These are phyloP conservation scores for Geum urbanum DNA, from an alignment of 306 rosid species.

Conservation along the genomic window DNA sequence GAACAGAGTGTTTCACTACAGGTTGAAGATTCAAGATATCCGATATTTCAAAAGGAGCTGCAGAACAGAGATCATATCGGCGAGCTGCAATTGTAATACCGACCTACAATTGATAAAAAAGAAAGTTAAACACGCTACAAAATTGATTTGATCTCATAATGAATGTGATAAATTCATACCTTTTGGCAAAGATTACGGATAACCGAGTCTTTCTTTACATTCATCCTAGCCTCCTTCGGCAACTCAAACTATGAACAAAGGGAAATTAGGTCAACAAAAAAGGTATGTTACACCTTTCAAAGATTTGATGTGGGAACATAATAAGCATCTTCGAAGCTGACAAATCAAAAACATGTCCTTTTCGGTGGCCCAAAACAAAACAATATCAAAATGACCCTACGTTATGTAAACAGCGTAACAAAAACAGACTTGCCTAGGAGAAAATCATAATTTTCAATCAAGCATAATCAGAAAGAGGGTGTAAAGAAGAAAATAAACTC, in stretches of 20 bases:
- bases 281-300: constrained; percentile 8
- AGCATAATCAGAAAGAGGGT: not conserved
- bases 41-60: constrained; percentile 71
- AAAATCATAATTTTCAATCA: not conserved
- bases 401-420: not conserved
- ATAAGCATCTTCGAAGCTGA: constrained; percentile 11
- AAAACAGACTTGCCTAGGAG: not conserved
- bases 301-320: constrained; percentile 9
- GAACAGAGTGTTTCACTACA: constrained; percentile 93
- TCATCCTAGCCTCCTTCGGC: constrained; percentile 67
- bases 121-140: constrained; percentile 11
- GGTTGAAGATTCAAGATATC: constrained; percentile 86
- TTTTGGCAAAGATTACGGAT: constrained; percentile 87
- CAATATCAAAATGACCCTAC: not conserved
- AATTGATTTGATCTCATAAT: constrained; percentile 1
- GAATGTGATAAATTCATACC: constrained; percentile 37
- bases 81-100: constrained; percentile 86
- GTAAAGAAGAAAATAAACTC: not conserved
- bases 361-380: not conserved
- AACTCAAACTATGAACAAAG: constrained; percentile 61
- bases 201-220: constrained; percentile 70
- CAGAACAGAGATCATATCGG: constrained; percentile 65
- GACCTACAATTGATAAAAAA: constrained; percentile 47
- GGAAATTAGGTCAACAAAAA: constrained; percentile 14
- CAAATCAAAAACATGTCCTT: not conserved